Conservation (phyloP, 164 flowering plant species). For the Aristolochia fimbriata region DNA sequence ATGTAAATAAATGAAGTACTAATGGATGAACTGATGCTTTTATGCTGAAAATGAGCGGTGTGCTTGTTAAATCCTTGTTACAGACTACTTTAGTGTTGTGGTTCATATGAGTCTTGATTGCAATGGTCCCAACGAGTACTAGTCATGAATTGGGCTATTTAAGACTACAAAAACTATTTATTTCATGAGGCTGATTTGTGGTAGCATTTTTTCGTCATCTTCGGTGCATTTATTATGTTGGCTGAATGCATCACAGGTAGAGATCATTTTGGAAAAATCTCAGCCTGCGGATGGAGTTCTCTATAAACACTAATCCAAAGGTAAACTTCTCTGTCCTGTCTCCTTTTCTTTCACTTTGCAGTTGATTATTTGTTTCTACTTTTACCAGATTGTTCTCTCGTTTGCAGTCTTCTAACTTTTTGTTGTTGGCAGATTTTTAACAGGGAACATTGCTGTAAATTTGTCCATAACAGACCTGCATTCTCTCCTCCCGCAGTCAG, state of each 20-base stretch:
- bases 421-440: neutral
- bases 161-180: too few species aligned
- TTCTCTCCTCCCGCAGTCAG: neutral
- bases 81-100: too few species aligned
- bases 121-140: too few species aligned
- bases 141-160: too few species aligned
- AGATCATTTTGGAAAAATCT: conserved; percentile 4
- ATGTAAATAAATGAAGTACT: neutral
- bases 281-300: neutral
- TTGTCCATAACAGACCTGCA: conserved; percentile 1
- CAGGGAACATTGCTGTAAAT: conserved; percentile 6
- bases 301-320: conserved; percentile 1
- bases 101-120: too few species aligned
- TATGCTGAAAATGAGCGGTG: neutral
- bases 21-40: too few species aligned
- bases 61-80: too few species aligned
- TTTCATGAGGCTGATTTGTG: neutral
- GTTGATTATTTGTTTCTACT: neutral
- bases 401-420: neutral
- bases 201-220: neutral
- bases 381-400: too few species aligned
- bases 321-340: too few species aligned
- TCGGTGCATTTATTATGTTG: neutral
- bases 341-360: too few species aligned
- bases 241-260: conserved; percentile 3